Conservation (phyloP, 331 rosid species). For the Acacia pycnantha region DNA sequence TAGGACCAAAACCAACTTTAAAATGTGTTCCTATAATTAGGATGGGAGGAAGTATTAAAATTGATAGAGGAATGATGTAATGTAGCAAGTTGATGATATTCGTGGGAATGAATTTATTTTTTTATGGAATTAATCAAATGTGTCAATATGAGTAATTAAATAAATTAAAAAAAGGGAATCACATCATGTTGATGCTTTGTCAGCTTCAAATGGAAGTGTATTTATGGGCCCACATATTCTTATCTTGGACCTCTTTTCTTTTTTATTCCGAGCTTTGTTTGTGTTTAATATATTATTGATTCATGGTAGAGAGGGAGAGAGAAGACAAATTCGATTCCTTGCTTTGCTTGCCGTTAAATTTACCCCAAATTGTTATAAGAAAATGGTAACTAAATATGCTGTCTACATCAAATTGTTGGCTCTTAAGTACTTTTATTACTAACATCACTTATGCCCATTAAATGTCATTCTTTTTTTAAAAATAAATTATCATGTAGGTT, state of each 20-base stretch:
- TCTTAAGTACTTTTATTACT: too few relatives aligned
- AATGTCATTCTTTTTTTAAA: too few relatives aligned
- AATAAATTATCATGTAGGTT: too few relatives aligned
- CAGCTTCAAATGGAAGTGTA: conserved; percentile 48
- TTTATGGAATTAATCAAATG: conserved; percentile 48
- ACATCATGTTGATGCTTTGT: conserved; percentile 43
- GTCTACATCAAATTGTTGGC: not conserved
- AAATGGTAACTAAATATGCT: not conserved
- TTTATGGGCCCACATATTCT: conserved; percentile 52
- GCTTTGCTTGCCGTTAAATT: conserved; percentile 5
- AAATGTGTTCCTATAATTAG: too few relatives aligned
- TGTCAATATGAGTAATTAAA: not conserved
- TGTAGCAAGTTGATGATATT: conserved; percentile 27
- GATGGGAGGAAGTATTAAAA: too few relatives aligned
- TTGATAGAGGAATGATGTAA: conserved; percentile 19
- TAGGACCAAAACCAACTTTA: too few relatives aligned
- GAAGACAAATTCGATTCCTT: not conserved
- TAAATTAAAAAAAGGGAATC: conserved; percentile 23
- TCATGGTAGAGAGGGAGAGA: not conserved
- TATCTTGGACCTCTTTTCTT: conserved; percentile 26
- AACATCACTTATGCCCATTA: too few relatives aligned
- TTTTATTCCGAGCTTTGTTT: conserved; percentile 34
- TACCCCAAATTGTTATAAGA: not conserved
- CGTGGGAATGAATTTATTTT: not conserved
- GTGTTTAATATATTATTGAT: not conserved